Evolutionary conservation across 1,139 yeast genomes (phyloP), one percentile per base, ranked within the genome.

Genomic region (Candida glucosophila): DNA sequence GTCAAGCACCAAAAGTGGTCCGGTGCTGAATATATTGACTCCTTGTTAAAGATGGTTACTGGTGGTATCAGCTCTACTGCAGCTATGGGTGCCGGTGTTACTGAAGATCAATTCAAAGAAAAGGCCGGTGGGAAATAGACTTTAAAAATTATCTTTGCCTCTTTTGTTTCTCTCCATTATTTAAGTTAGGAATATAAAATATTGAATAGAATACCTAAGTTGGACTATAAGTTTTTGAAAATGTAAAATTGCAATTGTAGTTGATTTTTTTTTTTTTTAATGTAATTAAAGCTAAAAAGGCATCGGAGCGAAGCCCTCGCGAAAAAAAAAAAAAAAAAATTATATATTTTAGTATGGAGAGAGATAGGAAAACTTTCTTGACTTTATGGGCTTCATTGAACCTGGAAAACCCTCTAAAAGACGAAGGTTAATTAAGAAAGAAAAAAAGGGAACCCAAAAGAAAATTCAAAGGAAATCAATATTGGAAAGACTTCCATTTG

Each of bases 1-100:
- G 93, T 88, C 39, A 88, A 86, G 69, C 98, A 88, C 62, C 98
- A 88, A 63, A 85, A 88, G 60, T 88, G 98, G 98, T 85, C 96
- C 25, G 98, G 98, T 52, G 98, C 98, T 21, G 95, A 83, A 58
- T 90, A 86, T 66, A 80, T 90, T 52, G 98, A 88, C 57, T 80
- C 85, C 35, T 68, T 88, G 47, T 76, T 88, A 57, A 85, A 78
- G 58, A 69, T 86, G 65, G 92, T 86, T 24, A 78, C 92, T 33
- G 97, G 97, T 47, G 98, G 98, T 62, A 82, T 88, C 33, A 69
- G 90, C 29, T 80, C 95, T 14, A 90, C 97, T 29, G 94, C 96
- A 40, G 97, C 97, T 31, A 88, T 88, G 97, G 97, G 97, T 52
- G 80, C 79, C 37, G 97, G 97, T 67, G 97, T 88, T 44, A 88